Conservation (phyloP, 164 flowering plant genomes). For the Buxus sempervirens region DNA sequence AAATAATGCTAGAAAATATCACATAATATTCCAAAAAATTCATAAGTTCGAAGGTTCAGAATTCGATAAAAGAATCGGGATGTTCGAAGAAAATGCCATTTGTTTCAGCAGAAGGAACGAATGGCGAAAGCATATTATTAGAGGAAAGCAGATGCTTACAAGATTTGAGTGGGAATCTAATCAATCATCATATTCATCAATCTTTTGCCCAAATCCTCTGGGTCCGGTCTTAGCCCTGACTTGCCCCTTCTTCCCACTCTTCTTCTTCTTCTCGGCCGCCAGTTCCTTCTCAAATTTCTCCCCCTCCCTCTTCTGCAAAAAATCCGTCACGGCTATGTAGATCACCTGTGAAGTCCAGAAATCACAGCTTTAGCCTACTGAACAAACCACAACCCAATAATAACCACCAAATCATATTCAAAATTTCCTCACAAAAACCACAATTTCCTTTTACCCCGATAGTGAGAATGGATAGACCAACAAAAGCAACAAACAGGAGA, state of each 20-base stretch:
- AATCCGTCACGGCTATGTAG: slow-evolving; percentile 74
- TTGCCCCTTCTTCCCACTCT: slow-evolving; percentile 36
- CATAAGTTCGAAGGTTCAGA: too few relatives aligned
- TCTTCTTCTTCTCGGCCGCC: slow-evolving; percentile 48
- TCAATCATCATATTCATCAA: slow-evolving; percentile 44
- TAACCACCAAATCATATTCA: not conserved
- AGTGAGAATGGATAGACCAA: slow-evolving; percentile 64
- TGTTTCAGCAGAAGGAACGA: not conserved
- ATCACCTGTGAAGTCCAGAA: slow-evolving; percentile 43
- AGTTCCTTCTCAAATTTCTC: slow-evolving; percentile 81
- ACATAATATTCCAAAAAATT: too few relatives aligned
- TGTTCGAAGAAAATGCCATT: not conserved
- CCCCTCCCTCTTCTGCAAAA: slow-evolving; percentile 70
- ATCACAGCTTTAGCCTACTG: slow-evolving; percentile 6
- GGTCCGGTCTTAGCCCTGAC: slow-evolving; percentile 57
- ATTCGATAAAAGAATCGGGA: too few relatives aligned
- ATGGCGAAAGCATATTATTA: not conserved
- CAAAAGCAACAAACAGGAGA: slow-evolving; percentile 66
- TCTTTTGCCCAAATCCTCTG: slow-evolving; percentile 77
- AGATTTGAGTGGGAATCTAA: not conserved
- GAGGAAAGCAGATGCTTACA: slow-evolving; percentile 10
- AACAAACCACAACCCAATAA: not conserved
- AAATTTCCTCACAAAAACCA: not conserved
- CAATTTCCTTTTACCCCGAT: slow-evolving; percentile 50
- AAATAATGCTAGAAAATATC: too few relatives aligned